A percentile compares a stretch with the other conserved stretches of the same genome.
Evolutionary conservation across 306 rosid species (phyloP).

Genomic region (Acacia melanoxylon): DNA sequence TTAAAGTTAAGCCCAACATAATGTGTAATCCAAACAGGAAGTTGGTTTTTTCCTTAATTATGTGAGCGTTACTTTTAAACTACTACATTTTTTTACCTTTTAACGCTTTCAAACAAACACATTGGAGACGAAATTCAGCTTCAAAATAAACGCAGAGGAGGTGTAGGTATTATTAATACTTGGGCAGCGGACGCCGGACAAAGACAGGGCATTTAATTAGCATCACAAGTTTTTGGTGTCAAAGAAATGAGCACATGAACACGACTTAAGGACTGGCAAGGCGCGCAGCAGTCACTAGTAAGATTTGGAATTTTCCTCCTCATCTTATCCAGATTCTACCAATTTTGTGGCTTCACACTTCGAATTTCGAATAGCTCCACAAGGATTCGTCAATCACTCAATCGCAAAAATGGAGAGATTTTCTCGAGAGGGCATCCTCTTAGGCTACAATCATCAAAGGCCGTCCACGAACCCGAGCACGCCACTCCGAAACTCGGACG

Average conservation of each 20-base stretch:
- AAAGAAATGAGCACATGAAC: neutral
- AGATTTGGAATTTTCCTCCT: neutral
- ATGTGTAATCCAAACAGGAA: no score
- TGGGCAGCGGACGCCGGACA: neutral
- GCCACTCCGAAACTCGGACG: constrained; percentile 48
- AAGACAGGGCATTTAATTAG: neutral
- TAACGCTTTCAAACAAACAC: no score
- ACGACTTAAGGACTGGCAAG: neutral
- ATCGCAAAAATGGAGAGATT: constrained; percentile 49
- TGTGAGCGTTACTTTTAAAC: no score
- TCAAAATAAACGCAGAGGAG: no score
- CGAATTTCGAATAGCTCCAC: neutral
- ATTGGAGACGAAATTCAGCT: no score
- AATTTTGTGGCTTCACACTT: constrained; percentile 1
- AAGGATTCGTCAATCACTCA: neutral
- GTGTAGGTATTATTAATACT: no score
- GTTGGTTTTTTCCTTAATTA: no score
- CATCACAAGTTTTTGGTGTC: neutral
- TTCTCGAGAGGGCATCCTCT: constrained; percentile 56
- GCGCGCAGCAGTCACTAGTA: neutral
- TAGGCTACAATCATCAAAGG: constrained; percentile 46
- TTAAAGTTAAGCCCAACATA: no score
- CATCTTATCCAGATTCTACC: neutral
- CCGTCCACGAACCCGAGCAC: constrained; percentile 39
- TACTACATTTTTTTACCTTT: no score